phyloP scores from a whole-genome alignment of 176 grass and related monocot genomes.

The Ampelocalamus luodianensis region DNA sequence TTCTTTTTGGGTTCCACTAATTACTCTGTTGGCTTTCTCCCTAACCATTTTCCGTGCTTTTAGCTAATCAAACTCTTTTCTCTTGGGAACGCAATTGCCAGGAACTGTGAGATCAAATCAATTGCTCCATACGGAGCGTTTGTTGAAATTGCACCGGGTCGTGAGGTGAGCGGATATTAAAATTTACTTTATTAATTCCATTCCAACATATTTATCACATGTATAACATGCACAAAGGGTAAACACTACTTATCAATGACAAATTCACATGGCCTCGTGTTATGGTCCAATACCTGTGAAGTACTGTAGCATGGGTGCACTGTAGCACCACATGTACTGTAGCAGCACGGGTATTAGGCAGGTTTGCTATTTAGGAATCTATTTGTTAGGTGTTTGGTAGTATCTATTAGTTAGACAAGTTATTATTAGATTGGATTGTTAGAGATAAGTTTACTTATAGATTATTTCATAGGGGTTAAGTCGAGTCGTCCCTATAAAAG shows the following conservation, averaged over 20 bases:
- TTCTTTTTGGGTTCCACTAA: background rate
- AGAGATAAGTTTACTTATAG: too few relatives aligned
- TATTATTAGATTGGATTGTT: too few relatives aligned
- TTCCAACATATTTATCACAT: conserved; percentile 27
- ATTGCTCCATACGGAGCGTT: conserved; percentile 90
- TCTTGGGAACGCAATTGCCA: conserved; percentile 44
- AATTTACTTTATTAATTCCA: conserved; percentile 29
- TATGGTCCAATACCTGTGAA: too few relatives aligned
- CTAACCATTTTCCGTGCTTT: conserved; percentile 13
- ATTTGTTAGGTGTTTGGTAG: too few relatives aligned
- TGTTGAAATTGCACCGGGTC: conserved; percentile 97
- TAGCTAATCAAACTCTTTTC: conserved; percentile 25
- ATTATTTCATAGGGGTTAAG: too few relatives aligned
- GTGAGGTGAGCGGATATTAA: conserved; percentile 60
- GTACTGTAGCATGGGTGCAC: too few relatives aligned
- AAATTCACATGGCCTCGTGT: conserved; percentile 23
- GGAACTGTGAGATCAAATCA: conserved; percentile 90
- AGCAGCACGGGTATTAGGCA: too few relatives aligned
- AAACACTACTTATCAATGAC: conserved; percentile 1
- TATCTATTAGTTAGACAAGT: too few relatives aligned
- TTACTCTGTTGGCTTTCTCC: conserved; percentile 15
- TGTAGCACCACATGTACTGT: too few relatives aligned
- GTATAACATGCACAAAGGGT: conserved; percentile 17
- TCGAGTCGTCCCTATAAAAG: too few relatives aligned
- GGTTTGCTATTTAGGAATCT: too few relatives aligned